Evolutionary conservation across 768 basidiomycete species (phyloP), one percentile per base, ranked within the genome.

Genomic region (Pleurotus ostreatus): DNA sequence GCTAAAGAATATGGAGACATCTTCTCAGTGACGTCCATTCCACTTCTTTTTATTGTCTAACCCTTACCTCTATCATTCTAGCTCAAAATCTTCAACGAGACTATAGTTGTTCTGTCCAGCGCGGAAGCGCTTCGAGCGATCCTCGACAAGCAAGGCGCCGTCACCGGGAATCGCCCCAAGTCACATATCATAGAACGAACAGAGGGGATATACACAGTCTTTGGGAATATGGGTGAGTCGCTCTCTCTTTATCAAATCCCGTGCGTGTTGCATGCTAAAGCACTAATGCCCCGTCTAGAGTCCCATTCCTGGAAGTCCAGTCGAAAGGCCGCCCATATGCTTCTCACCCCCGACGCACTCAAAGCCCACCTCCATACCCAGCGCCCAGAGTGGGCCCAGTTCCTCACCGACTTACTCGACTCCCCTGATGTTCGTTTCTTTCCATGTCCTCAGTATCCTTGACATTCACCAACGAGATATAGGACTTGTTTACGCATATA

Each of bases 381-480:
- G n/a, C 20, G 26, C 62, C 66, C 63, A 1, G 69, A 70, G 55
- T 47, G 64, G 8, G 49, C 60, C 22, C 70, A 70, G 55, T 59
- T 71, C 38, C 58, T 71, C 60, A 59, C 64, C 39, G 70, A 72
- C 38, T 18, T 72, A 5, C 39, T 72, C 40, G 59, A 61, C 11
- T 43, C 60, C 2, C 69, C 70, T 15, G 57, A 66, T 52, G 70
- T 71, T 46, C 22, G 56, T 20, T 22, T 26, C 16, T 5, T 48
- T 16, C 9, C 16, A n/a, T 13, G 20, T 23, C 45, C 13, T 20
- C 20, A 20, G 20, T 20, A 20, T 20, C 20, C 20, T 20, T 20
- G 20, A 20, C 20, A 13, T 11, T 13, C 12, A 81, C 55, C 23
- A 23, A 23, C 23, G 5, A 4, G 3, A 23, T 4, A 9, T 47